phyloP scores from a whole-genome alignment of 805 yeast genomes.

The Ogataea polymorpha region DNA sequence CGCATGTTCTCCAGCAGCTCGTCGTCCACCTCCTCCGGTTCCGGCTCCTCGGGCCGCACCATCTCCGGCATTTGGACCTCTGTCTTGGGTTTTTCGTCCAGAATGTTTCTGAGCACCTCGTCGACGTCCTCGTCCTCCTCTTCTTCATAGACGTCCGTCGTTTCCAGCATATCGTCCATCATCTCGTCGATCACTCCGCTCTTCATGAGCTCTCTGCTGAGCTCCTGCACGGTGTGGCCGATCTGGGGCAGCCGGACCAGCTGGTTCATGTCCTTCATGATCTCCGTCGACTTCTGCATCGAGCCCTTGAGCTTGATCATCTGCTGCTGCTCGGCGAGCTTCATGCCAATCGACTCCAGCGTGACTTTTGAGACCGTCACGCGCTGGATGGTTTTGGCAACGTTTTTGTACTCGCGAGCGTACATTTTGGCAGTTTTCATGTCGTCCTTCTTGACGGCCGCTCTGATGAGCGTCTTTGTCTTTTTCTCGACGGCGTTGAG shows the following conservation, averaged over 20 bases:
- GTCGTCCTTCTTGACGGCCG: constrained; percentile 75
- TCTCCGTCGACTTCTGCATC: constrained; percentile 69
- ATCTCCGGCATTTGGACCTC: constrained; percentile 24
- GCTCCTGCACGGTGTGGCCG: constrained; percentile 76
- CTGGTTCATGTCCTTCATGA: constrained; percentile 86
- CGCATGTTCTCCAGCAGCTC: constrained; percentile 82
- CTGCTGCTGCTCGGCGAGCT: constrained; percentile 88
- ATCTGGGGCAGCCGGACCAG: constrained; percentile 77
- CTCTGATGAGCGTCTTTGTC: constrained; percentile 72
- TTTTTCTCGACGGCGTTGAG: constrained; percentile 62
- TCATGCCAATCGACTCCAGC: constrained; percentile 79
- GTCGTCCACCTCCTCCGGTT: constrained; percentile 60
- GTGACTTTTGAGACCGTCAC: constrained; percentile 81
- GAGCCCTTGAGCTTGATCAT: constrained; percentile 79
- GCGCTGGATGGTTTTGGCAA: constrained; percentile 70
- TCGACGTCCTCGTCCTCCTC: constrained; percentile 65
- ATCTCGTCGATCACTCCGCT: constrained; percentile 89
- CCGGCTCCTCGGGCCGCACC: constrained; percentile 18
- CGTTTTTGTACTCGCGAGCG: constrained; percentile 75
- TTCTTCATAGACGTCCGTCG: constrained; percentile 60
- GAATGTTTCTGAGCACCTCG: constrained; percentile 50
- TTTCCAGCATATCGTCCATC: constrained; percentile 87
- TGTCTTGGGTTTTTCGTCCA: constrained; percentile 35
- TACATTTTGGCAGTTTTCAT: constrained; percentile 69
- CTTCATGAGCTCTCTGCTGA: constrained; percentile 82